Conservation (phyloP, 495 filamentous ascomycete genomes). For the Penicillium daleae region DNA sequence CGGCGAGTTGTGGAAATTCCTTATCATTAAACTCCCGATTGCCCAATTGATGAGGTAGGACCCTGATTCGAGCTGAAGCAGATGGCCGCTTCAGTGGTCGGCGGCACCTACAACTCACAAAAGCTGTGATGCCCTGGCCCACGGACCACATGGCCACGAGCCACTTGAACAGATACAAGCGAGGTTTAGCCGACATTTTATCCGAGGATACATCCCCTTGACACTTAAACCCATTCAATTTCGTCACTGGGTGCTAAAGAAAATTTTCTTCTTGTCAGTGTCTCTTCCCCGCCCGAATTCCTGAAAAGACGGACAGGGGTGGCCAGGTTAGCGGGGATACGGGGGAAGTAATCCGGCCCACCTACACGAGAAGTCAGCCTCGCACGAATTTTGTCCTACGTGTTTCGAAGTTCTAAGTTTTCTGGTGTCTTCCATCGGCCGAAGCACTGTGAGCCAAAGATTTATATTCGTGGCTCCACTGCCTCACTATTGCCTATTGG, state of each 20-base stretch:
- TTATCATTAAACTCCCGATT: neutral
- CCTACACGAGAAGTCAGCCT: neutral
- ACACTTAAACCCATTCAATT: neutral
- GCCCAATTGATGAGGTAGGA: neutral
- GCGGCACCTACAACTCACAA: neutral
- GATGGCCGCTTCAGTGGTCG: neutral
- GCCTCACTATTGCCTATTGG: neutral
- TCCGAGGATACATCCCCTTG: neutral
- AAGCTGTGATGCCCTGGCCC: neutral
- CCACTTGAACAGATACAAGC: neutral
- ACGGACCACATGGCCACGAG: neutral
- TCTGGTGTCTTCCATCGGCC: neutral
- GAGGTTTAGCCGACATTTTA: neutral
- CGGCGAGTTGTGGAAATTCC: neutral
- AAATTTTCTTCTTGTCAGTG: neutral
- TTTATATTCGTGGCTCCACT: neutral
- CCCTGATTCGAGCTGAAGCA: neutral
- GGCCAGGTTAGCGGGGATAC: neutral
- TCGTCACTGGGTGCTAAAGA: neutral
- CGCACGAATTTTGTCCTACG: neutral
- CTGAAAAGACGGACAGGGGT: neutral
- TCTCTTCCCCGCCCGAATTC: neutral
- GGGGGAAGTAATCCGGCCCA: neutral
- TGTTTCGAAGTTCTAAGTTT: neutral
- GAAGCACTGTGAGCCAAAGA: neutral